phyloP scores from a whole-genome alignment of 805 yeast species.

The Alloascoidea africana region DNA sequence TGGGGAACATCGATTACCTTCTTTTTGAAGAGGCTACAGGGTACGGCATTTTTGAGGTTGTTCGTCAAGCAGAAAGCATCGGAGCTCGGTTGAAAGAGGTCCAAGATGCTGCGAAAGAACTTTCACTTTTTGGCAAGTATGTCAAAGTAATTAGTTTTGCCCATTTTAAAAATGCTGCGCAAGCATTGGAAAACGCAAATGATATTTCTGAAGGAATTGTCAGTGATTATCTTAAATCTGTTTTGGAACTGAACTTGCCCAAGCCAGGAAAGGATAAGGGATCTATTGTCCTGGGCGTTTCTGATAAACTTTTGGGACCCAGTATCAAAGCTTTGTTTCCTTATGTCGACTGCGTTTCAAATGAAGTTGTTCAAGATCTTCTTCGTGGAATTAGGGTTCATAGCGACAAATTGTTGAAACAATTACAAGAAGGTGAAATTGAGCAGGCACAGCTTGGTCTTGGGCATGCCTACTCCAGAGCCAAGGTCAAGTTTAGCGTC shows the following conservation, averaged over 20 bases:
- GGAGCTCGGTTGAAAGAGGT: conserved; percentile 89
- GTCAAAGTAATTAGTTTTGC: conserved; percentile 91
- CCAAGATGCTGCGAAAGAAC: conserved; percentile 77
- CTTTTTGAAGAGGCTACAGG: conserved; percentile 98
- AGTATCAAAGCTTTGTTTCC: conserved; percentile 88
- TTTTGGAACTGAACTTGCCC: conserved; percentile 86
- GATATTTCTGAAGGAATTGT: conserved; percentile 96
- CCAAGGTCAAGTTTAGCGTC: conserved; percentile 96
- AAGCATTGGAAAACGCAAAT: conserved; percentile 95
- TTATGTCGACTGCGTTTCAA: conserved; percentile 76
- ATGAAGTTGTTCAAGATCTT: conserved; percentile 88
- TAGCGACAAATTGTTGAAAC: conserved; percentile 79
- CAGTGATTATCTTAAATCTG: conserved; percentile 78
- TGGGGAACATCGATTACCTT: conserved; percentile 77
- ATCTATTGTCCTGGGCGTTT: conserved; percentile 68
- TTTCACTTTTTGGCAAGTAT: conserved; percentile 79
- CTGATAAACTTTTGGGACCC: conserved; percentile 93
- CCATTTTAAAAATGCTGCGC: conserved; percentile 98
- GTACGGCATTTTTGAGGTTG: conserved; percentile 90
- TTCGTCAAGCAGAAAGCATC: conserved; percentile 85
- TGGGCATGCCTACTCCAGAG: conserved; percentile 98
- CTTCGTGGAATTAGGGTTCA: conserved; percentile 89
- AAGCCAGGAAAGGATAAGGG: conserved; percentile 50
- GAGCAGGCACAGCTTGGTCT: conserved; percentile 98
- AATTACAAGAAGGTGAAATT: conserved; percentile 85